phyloP scores from a whole-genome alignment of 1,284 basidiomycete genomes.

The Sporisorium reilianum region DNA sequence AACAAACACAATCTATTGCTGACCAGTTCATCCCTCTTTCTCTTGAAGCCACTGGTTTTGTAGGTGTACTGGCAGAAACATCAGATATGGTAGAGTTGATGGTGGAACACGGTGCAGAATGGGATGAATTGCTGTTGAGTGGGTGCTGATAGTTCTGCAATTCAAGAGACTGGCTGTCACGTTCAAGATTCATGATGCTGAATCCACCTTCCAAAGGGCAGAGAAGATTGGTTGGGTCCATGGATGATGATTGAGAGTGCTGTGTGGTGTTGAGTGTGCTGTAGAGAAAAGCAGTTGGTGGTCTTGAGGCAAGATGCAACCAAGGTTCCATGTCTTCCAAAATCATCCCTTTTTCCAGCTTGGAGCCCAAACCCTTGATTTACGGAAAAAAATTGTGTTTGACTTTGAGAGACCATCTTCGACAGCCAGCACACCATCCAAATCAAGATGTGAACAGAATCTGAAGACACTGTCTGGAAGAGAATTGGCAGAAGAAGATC shows the following conservation, averaged over 20 bases:
- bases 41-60: neutral
- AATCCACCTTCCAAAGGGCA: neutral
- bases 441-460: neutral
- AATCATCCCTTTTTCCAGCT: neutral
- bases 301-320: neutral
- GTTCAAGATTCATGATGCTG: neutral
- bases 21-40: neutral
- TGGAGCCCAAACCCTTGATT: neutral
- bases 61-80: neutral
- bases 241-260: neutral
- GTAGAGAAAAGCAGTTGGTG: neutral
- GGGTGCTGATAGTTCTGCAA: conserved; percentile 1
- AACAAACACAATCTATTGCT: conserved; percentile 2
- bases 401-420: neutral
- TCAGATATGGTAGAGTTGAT: neutral
- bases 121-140: neutral
- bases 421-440: neutral
- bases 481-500: neutral
- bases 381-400: neutral
- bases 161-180: conserved; percentile 6
- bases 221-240: neutral
- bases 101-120: neutral
- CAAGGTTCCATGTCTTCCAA: neutral
- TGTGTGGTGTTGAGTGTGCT: neutral
- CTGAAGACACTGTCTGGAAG: neutral